Evolutionary conservation across 2,329 filamentous ascomycete genomes (phyloP), one percentile per base, ranked within the genome.

Genomic region (Lecanicillium sp.): DNA sequence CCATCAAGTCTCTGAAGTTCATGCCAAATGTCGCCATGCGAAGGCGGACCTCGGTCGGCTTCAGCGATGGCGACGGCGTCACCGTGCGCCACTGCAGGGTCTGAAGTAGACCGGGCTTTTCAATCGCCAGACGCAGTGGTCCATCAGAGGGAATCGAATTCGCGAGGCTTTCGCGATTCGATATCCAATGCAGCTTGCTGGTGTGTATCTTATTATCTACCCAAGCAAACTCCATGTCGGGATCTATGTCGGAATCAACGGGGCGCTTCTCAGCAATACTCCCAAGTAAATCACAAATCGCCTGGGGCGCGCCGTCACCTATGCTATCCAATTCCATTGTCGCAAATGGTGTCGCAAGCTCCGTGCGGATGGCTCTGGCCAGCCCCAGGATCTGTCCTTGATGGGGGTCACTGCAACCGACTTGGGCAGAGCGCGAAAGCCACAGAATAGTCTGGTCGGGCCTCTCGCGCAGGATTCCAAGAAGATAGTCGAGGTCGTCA

Each of bases 201-300:
- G 45, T 1, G 50, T 54, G 18, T 55, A 61, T 30, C n/a, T 62
- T 60, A n/a, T 48, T 50, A 12, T 61, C 57, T 0, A 54, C 47
- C 3, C 46, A n/a, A 49, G 5, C 56, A 39, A 3, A 33, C 40
- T 12, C 49, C 49, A 19, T 44, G 47, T 15, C 44, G 43, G 9
- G 39, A 45, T 22, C 41, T 42, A n/a, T 13, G 39, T 19, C 37
- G 48, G 37, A 58, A 44, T 14, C 46, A 48, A 5, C 41, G 37
- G 28, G 55, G 52, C 1, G 56, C 49, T n/a, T n/a, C 3, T 45
- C 37, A 31, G 33, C 20, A 28, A 48, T 32, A 11, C 11, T 11
- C 49, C 5, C 22, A 18, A 17, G 34, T 3, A 15, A 15, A 27
- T 14, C n/a, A n/a, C n/a, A n/a, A n/a, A n/a, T n/a, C n/a, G n/a